These are phyloP conservation scores for Lavandula angustifolia DNA, from an alignment of 257 asterid species.

Conservation along the genomic window DNA sequence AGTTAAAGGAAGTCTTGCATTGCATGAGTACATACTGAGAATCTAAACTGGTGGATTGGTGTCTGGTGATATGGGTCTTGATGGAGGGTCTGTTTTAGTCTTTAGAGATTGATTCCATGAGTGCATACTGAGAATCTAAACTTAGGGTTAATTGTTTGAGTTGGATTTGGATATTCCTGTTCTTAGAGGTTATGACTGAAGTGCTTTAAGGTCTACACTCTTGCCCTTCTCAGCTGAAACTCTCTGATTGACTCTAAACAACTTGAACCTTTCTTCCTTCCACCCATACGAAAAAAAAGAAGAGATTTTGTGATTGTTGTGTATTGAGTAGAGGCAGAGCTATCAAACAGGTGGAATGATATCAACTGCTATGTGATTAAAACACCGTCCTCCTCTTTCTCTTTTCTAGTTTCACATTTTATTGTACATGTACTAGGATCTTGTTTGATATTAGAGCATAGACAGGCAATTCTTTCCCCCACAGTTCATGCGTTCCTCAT, in stretches of 20 bases:
- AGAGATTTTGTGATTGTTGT: slow-evolving; percentile 2
- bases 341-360: background rate
- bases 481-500: background rate
- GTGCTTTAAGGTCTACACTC: background rate
- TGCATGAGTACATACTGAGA: too few species aligned
- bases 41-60: background rate
- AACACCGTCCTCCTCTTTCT: background rate
- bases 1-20: background rate
- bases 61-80: background rate
- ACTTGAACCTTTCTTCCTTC: background rate
- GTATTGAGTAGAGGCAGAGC: slow-evolving; percentile 8
- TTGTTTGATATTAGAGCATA: slow-evolving; percentile 16
- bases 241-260: background rate
- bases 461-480: background rate
- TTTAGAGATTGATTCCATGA: background rate
- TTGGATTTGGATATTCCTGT: background rate
- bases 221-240: background rate
- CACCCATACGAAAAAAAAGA: background rate
- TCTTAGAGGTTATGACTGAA: background rate
- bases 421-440: slow-evolving; percentile 11
- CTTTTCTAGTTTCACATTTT: background rate
- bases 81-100: background rate
- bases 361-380: background rate
- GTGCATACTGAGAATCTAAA: background rate
- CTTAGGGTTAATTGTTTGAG: background rate